Evolutionary conservation across 208 protist species (phyloP).

Genomic region (Trypanosomatidae sp.): DNA sequence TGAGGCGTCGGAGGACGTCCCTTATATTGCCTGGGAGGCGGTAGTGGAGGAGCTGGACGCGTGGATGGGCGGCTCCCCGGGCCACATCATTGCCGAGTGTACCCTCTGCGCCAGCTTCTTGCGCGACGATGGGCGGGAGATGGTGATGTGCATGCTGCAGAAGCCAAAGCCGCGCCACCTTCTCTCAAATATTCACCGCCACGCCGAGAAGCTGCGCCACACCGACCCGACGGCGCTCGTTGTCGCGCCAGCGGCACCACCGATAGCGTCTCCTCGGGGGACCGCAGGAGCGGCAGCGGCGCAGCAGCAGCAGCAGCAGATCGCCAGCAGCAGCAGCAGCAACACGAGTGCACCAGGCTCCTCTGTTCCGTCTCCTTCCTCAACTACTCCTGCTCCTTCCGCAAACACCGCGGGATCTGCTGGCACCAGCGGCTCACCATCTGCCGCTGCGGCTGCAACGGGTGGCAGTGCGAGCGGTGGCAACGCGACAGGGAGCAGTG

Average conservation of each 20-base stretch:
- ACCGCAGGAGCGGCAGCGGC: background rate
- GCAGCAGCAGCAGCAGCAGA: background rate
- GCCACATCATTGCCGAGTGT: conserved; percentile 38
- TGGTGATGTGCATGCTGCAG: conserved; percentile 81
- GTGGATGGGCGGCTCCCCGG: conserved; percentile 32
- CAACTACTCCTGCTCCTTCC: too few species aligned
- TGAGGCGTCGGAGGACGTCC: background rate
- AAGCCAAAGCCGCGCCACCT: conserved; percentile 36
- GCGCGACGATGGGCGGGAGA: conserved; percentile 72
- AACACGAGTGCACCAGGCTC: too few species aligned
- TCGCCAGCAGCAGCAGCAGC: too few species aligned
- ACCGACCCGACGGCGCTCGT: background rate
- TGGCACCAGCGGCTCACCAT: too few species aligned
- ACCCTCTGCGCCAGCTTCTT: conserved; percentile 73
- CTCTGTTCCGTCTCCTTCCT: too few species aligned
- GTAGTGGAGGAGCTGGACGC: conserved; percentile 59
- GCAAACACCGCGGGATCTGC: too few species aligned
- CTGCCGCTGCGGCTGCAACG: too few species aligned
- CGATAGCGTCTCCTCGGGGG: too few species aligned
- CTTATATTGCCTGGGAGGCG: conserved; percentile 59
- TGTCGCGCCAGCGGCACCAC: conserved; percentile 1
- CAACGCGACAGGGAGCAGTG: too few species aligned
- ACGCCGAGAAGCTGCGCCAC: conserved; percentile 25
- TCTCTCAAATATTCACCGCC: conserved; percentile 29
- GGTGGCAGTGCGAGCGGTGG: too few species aligned